Conservation (phyloP, 1,284 basidiomycete genomes). For the Ceratobasidium papillatum region DNA sequence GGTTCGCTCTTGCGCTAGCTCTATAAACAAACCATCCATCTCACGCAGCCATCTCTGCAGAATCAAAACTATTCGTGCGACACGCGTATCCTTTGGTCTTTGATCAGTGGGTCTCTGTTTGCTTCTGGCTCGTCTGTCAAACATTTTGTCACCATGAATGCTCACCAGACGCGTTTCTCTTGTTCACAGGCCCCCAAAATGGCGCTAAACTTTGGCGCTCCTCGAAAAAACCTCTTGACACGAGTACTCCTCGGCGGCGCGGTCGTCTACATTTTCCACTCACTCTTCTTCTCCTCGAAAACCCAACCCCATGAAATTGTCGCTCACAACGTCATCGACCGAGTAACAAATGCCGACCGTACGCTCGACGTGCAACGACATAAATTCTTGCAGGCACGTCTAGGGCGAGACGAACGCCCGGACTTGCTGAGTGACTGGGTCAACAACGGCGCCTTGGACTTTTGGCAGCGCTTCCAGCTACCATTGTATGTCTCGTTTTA, state of each 20-base stretch:
- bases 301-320: constrained; percentile 65
- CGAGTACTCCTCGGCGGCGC: constrained; percentile 48
- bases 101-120: background rate
- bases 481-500: constrained; percentile 71
- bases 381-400: constrained; percentile 84
- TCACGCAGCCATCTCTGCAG: too few species aligned
- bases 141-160: background rate
- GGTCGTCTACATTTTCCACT: constrained; percentile 53
- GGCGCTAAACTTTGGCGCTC: constrained; percentile 13
- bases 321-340: constrained; percentile 84
- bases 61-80: too few species aligned
- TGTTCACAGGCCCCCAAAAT: constrained; percentile 2
- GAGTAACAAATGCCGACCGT: constrained; percentile 83
- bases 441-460: constrained; percentile 79
- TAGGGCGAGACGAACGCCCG: constrained; percentile 81
- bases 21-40: too few species aligned
- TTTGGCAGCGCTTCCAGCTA: constrained; percentile 89
- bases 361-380: constrained; percentile 86
- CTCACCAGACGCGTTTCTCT: constrained; percentile 7
- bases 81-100: background rate
- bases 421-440: constrained; percentile 84
- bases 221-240: constrained; percentile 34
- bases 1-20: too few species aligned
- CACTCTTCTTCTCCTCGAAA: constrained; percentile 59
- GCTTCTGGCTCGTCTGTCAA: background rate